Evolutionary conservation across 768 basidiomycete genomes (phyloP).

Genomic region (Boletus sp.): DNA sequence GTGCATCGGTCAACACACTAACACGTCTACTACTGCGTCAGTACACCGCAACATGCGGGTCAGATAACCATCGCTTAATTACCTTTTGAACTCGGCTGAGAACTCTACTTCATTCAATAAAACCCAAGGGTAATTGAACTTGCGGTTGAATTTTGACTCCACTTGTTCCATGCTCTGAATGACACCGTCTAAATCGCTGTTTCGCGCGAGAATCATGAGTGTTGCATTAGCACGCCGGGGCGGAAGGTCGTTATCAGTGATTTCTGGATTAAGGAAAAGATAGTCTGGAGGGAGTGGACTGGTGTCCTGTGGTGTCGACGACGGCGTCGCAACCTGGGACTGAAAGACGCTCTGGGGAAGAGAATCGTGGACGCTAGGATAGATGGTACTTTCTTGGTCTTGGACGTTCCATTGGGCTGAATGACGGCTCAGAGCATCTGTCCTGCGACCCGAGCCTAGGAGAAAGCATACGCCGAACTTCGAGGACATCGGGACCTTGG

Average conservation of each 20-base stretch:
- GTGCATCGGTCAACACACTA: conserved; percentile 38
- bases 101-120: conserved; percentile 65
- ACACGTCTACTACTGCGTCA: conserved; percentile 32
- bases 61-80: not conserved
- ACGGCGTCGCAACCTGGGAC: not conserved
- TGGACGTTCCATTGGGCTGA: conserved; percentile 1
- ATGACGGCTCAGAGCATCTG: conserved; percentile 1
- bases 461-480: conserved; percentile 25
- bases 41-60: not conserved
- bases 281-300: conserved; percentile 1
- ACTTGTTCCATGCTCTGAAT: conserved; percentile 51
- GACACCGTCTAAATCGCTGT: conserved; percentile 45
- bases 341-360: not conserved
- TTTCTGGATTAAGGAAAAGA: conserved; percentile 1
- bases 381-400: not conserved
- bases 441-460: conserved; percentile 10
- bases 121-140: conserved; percentile 59
- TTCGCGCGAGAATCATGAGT: conserved; percentile 54
- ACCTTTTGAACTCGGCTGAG: conserved; percentile 51
- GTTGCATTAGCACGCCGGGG: conserved; percentile 53
- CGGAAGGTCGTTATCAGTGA: not conserved
- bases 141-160: conserved; percentile 58
- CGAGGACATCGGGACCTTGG: not conserved
- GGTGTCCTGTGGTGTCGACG: not conserved
- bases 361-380: not conserved